Conservation (phyloP, 2,329 filamentous ascomycete genomes). For the Xylariaceae sp. region DNA sequence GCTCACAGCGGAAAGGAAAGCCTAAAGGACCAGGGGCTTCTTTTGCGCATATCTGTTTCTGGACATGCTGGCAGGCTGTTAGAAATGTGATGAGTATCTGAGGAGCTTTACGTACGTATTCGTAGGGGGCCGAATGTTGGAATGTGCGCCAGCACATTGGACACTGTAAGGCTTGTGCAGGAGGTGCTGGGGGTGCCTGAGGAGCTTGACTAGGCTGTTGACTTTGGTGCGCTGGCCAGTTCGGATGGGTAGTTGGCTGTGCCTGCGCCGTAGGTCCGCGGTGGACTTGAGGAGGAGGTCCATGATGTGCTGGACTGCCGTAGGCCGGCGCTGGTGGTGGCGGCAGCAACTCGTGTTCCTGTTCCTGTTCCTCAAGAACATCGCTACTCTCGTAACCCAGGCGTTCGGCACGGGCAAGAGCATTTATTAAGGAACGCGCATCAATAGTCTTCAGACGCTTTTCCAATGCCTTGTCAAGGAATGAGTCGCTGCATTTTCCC, state of each 20-base stretch:
- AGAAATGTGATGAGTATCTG: not conserved
- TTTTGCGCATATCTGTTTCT: slow-evolving; percentile 30
- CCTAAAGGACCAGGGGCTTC: slow-evolving; percentile 16
- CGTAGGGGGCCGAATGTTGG: slow-evolving; percentile 16
- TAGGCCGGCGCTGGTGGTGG: slow-evolving; percentile 20
- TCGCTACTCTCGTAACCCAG: slow-evolving; percentile 52
- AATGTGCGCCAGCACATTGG: slow-evolving; percentile 27
- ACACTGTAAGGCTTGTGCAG: slow-evolving; percentile 17
- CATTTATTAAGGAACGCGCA: slow-evolving; percentile 51
- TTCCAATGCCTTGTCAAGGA: slow-evolving; percentile 50
- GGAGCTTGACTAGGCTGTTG: too few relatives aligned
- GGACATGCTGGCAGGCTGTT: slow-evolving; percentile 29
- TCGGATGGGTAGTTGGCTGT: too few relatives aligned
- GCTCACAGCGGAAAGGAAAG: slow-evolving; percentile 36
- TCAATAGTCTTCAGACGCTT: slow-evolving; percentile 49
- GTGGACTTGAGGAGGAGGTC: not conserved
- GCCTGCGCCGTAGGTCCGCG: too few relatives aligned
- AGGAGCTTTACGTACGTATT: slow-evolving; percentile 23
- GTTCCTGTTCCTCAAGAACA: slow-evolving; percentile 39
- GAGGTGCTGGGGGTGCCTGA: too few relatives aligned
- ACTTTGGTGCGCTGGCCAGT: too few relatives aligned
- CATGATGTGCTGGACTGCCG: slow-evolving; percentile 3
- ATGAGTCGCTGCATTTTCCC: slow-evolving; percentile 40
- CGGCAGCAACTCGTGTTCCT: too few relatives aligned
- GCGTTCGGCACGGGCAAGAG: slow-evolving; percentile 51